Evolutionary conservation across 129 eudicot genomes (phyloP).

Genomic region (Escallonia rubra): DNA sequence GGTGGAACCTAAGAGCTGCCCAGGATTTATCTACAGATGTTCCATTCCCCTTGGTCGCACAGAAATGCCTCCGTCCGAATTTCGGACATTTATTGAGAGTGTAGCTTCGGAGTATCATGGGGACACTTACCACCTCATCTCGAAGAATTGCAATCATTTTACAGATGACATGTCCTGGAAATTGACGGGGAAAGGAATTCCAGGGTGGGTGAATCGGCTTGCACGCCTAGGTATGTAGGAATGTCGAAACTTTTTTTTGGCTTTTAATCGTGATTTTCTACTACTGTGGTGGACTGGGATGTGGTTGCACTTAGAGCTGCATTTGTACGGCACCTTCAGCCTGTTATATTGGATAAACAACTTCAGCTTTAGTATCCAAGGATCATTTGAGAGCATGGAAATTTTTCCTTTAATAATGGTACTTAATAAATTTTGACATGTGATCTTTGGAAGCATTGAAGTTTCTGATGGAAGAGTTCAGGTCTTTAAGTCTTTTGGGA

Average conservation of each 20-base stretch:
- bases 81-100: constrained; percentile 51
- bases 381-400: background rate
- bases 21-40: constrained; percentile 72
- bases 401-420: too few relatives aligned
- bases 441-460: background rate
- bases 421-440: too few relatives aligned
- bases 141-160: constrained; percentile 86
- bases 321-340: background rate
- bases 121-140: constrained; percentile 73
- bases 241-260: background rate
- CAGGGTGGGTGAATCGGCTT: constrained; percentile 87
- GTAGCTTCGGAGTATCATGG: constrained; percentile 85
- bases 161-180: constrained; percentile 63
- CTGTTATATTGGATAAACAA: background rate
- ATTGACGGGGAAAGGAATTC: constrained; percentile 56
- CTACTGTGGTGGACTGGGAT: background rate
- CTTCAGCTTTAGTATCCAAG: background rate
- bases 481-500: background rate
- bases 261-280: background rate
- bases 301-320: background rate
- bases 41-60: constrained; percentile 57
- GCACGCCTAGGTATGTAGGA: constrained; percentile 56
- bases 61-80: constrained; percentile 52
- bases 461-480: background rate
- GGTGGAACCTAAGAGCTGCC: constrained; percentile 83